Conservation (phyloP, 306 rosid species). For the Acacia acuminata region DNA sequence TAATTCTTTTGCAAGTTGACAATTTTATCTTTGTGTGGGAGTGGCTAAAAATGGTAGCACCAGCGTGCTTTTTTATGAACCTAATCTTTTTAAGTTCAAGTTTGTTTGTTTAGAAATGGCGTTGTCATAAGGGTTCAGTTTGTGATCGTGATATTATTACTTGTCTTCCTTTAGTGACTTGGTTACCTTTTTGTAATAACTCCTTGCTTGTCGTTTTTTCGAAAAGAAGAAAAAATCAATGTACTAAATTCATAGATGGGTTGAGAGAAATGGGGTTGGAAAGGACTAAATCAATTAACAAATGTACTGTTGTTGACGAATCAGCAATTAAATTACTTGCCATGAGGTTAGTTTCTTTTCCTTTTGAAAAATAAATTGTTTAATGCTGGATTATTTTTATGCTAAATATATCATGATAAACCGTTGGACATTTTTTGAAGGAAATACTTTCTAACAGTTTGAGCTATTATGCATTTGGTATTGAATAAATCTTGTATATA, state of each 20-base stretch:
- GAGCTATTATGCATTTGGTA: slow-evolving; percentile 8
- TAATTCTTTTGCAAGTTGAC: neutral
- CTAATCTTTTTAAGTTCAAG: neutral
- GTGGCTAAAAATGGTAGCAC: neutral
- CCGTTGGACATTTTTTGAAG: slow-evolving; percentile 16
- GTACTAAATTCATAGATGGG: neutral
- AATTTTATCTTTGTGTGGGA: neutral
- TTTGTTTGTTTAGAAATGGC: neutral
- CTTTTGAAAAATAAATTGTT: neutral
- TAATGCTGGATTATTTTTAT: neutral
- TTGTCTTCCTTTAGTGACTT: neutral
- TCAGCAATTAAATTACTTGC: slow-evolving; percentile 73
- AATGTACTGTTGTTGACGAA: slow-evolving; percentile 54
- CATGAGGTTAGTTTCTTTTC: slow-evolving; percentile 50
- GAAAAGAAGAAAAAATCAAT: neutral
- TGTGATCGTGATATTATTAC: neutral
- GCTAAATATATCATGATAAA: neutral
- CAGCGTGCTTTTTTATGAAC: neutral
- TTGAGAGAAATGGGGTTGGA: neutral
- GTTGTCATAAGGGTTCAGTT: neutral
- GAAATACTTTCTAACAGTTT: neutral
- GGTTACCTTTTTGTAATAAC: neutral
- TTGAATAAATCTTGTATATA: neutral
- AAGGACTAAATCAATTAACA: slow-evolving; percentile 17
- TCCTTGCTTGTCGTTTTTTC: neutral